phyloP scores from a whole-genome alignment of 2,329 filamentous ascomycete genomes.

The Coniochaeta ligniaria region DNA sequence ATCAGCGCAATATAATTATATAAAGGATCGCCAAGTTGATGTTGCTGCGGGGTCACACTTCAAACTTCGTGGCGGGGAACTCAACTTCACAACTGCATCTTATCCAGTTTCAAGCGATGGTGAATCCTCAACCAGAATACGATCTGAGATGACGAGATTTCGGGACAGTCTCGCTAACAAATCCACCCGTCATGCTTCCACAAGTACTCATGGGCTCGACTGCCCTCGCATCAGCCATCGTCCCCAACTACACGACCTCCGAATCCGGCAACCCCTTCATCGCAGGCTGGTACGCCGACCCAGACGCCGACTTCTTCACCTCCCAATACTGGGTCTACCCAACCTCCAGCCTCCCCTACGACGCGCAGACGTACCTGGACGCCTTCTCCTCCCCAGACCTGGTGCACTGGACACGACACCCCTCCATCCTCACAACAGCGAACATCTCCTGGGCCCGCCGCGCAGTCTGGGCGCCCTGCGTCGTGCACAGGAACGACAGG shows the following conservation, averaged over 20 bases:
- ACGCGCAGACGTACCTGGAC: slow-evolving; percentile 40
- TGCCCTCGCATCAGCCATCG: background rate
- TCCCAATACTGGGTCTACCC: slow-evolving; percentile 40
- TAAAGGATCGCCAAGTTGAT: too few relatives aligned
- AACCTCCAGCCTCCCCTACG: slow-evolving; percentile 35
- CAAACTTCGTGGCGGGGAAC: too few relatives aligned
- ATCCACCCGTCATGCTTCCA: background rate
- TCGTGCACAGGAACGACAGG: slow-evolving; percentile 31
- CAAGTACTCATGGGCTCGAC: background rate
- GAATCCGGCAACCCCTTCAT: slow-evolving; percentile 40
- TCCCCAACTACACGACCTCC: slow-evolving; percentile 28
- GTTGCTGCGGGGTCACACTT: too few relatives aligned
- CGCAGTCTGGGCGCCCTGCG: slow-evolving; percentile 41
- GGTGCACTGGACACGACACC: slow-evolving; percentile 39
- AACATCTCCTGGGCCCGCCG: slow-evolving; percentile 34
- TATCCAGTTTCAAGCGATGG: background rate
- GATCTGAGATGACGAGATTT: background rate
- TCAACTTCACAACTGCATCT: too few relatives aligned
- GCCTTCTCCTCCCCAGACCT: slow-evolving; percentile 42
- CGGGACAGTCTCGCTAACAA: background rate
- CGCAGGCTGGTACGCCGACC: slow-evolving; percentile 43
- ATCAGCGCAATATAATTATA: too few relatives aligned
- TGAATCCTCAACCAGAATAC: background rate
- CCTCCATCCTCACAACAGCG: slow-evolving; percentile 30
- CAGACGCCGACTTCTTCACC: slow-evolving; percentile 38